phyloP scores from a whole-genome alignment of 163 green algal species.

The Scenedesmus sp. region DNA sequence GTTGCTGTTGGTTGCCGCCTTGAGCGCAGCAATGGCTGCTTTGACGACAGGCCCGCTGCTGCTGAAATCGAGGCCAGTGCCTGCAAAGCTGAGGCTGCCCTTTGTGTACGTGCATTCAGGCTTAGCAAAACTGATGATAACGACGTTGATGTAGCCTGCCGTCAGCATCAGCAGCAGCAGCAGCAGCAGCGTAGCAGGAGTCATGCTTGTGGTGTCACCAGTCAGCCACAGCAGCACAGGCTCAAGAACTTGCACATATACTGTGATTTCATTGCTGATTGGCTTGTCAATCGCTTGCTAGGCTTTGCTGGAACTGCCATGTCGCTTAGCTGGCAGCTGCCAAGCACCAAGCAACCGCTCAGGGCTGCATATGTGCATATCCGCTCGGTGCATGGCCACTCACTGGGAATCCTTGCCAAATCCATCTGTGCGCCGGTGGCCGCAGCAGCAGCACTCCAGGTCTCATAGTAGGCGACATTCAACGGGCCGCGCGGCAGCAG shows the following conservation, averaged over 20 bases:
- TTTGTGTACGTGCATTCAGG: slow-evolving; percentile 51
- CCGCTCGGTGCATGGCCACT: neutral
- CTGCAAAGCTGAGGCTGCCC: slow-evolving; percentile 11
- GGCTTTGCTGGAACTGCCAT: no score
- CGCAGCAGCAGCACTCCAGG: slow-evolving; percentile 29
- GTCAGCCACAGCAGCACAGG: no score
- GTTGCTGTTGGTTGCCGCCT: slow-evolving; percentile 3
- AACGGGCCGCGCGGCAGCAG: slow-evolving; percentile 23
- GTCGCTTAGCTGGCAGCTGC: neutral
- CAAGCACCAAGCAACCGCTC: neutral
- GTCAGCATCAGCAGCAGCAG: neutral
- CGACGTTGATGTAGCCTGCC: slow-evolving; percentile 42
- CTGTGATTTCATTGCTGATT: no score
- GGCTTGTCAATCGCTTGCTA: no score
- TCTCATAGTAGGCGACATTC: slow-evolving; percentile 50
- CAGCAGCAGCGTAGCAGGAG: slow-evolving; percentile 5
- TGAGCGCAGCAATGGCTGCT: slow-evolving; percentile 28
- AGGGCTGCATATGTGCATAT: neutral
- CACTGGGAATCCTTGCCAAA: slow-evolving; percentile 49
- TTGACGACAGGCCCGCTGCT: neutral
- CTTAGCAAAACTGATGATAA: slow-evolving; percentile 35
- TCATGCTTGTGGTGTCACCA: no score
- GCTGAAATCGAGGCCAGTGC: slow-evolving; percentile 44
- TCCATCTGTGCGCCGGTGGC: slow-evolving; percentile 25
- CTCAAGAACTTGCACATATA: no score